These are phyloP conservation scores for Ascosphaera pollenicola DNA, from an alignment of 2,329 filamentous ascomycete genomes.

Conservation along the genomic window DNA sequence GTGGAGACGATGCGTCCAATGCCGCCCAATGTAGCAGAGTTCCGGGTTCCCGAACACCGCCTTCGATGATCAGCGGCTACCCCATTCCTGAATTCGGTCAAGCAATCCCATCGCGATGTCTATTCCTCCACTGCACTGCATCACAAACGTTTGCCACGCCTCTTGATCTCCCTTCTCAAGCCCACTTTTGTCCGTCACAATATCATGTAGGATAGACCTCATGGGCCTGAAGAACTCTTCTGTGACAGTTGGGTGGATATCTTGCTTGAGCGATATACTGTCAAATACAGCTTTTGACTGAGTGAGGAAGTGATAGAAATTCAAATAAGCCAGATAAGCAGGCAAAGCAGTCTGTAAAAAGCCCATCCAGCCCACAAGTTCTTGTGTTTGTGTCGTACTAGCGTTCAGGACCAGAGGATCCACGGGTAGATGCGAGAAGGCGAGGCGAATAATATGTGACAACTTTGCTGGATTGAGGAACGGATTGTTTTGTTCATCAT, in stretches of 20 bases:
- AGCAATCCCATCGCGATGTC: neutral
- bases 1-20: too few species aligned
- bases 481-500: slow-evolving; percentile 7
- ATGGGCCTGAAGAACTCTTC: neutral
- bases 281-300: slow-evolving; percentile 26
- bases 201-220: neutral
- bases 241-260: neutral
- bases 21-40: too few species aligned
- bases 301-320: slow-evolving; percentile 35
- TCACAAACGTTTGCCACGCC: neutral
- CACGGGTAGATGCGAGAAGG: slow-evolving; percentile 24
- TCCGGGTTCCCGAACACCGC: too few species aligned
- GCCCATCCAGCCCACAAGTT: slow-evolving; percentile 24
- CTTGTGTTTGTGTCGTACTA: slow-evolving; percentile 2
- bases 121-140: neutral
- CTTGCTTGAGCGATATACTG: slow-evolving; percentile 19
- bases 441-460: slow-evolving; percentile 23
- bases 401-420: slow-evolving; percentile 9
- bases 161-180: neutral
- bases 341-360: slow-evolving; percentile 24
- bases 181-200: neutral
- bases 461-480: slow-evolving; percentile 18
- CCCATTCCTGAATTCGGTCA: neutral
- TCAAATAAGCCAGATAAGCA: slow-evolving; percentile 33
- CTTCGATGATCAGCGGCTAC: neutral